Evolutionary conservation across 2,329 filamentous ascomycete species (phyloP), one percentile per base, ranked within the genome.

Genomic region (Chaetomiaceae sp.): DNA sequence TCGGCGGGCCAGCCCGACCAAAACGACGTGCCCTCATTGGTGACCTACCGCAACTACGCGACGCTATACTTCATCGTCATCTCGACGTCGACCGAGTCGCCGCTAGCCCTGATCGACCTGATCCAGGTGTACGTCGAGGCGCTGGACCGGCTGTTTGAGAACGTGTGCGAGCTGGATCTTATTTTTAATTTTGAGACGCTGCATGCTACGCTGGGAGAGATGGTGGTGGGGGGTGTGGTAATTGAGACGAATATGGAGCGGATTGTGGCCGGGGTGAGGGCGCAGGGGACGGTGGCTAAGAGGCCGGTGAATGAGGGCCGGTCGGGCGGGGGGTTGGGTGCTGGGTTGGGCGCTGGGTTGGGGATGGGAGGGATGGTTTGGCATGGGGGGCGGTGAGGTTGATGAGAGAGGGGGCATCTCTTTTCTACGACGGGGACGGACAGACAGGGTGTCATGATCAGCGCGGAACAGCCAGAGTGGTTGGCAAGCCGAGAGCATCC

Each of bases 111-210:
- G 20, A 90, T 99, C 55, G 93, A 99, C 69, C 75, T 99, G 48
- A 97, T 99, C 58, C 93, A 99, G 70, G 93, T 99, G 54, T 99
- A 96, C 63, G 93, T 99, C 57, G 93, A 99, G 70, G 85, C 92
- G 1, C 79, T 99, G 31, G 93, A 99, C 68, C 83, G 89, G 58
- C 77, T 99, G 35, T 99, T 99, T 66, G 93, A 97, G 72, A 96
- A 99, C 67, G 93, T 99, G 9, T 99, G 93, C 77, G 93, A 99
- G 74, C 76, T 99, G 50, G 91, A 99, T 69, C 78, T 99, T 60
- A 99, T 99, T 68, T 99, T 99, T 75, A 97, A 97, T 67, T 99
- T 96, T 62, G 93, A 99, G 77, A 95, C 90, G 14, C 76, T 99
- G 63, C 93, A 99, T 73, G 87, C 92, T 8, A 84, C 90, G 14